Base-by-base conservation (phyloP, 805 yeast species). In the Starmerella apicola region DNA sequence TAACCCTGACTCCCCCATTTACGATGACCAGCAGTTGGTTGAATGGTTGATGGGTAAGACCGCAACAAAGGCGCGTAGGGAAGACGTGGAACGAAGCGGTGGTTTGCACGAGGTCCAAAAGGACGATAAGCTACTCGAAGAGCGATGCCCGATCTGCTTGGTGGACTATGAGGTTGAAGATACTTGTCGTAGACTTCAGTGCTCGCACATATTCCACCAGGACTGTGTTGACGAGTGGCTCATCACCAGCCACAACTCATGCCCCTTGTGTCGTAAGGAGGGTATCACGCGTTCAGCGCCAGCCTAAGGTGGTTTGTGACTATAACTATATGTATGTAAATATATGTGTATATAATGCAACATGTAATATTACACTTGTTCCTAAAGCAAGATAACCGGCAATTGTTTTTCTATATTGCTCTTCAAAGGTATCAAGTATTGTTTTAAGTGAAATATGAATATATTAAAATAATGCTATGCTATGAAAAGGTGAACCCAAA, bases 161-260 rank as follows among this genome's bases (percentile, higher is more conserved):
- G 47, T 65, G 5, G 70, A 69, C 28, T 75, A 69, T 47, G 66
- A 62, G 31, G 46, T 51, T 26, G 67, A 62, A 19, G 79, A 75
- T 21, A 49, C 55, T 16, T 64, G 74, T 26, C 63, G 81, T 31
- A 54, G 56, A 40, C 57, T 76, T 29, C 39, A 49, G 9, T 75
- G 81, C 51, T 53, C 58, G 3, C 81, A 75, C 51, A 47, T 59
- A 23, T 75, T 72, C 57, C 81, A 76, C 53, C 57, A 58, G 35
- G 66, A 59, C 1, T 75, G 81, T 50, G 66, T 76, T 38, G 81
- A 75, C 49, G 66, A 66, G 41, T 74, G 80, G 79, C 57, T 74
- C 9, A 44, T 63, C 20, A 64, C 62, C 9, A 71, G 75, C 27
- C 65, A 69, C 45, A 74, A 74, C 47, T 66, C 68, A 16, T 74